Base-by-base conservation (phyloP, 768 basidiomycete species). In the Termitomyces sp. region DNA sequence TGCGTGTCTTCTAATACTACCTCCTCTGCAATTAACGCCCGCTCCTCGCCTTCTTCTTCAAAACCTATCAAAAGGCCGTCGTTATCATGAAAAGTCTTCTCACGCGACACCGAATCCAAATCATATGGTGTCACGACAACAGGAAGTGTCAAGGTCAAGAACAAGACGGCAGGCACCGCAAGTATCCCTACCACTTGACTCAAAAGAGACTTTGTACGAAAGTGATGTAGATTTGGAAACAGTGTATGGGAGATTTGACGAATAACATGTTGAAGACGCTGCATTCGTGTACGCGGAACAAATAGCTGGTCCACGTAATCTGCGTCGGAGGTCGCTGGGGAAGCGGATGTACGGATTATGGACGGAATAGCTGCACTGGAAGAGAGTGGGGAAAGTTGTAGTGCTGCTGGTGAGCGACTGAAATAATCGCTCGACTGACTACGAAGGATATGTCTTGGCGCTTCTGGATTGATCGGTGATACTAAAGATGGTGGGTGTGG, bases 61-160 rank as follows among this genome's bases (percentile, higher is more conserved):
- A 91, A 88, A 58, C 86, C 86, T 12, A 86, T 75, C 20, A 91
- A 72, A 12, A 77, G 76, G 18, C 74, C 72, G 38, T 82, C 82
- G 8, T 62, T 69, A 35, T 68, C 68, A 23, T 58, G 68, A n/a
- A 58, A 59, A 16, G 64, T 55, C 67, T 82, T 82, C 65, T 85
- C 83, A 13, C 67, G 70, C 4, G 75, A 66, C 16, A 64, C 59
- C 18, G 66, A 67, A 30, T 65, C 49, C 23, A 65, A 63, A 2
- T 75, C 66, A 64, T 85, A 85, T 4, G 83, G 80, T 10, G 79
- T 85, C 32, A 91, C 82, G 18, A 95, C 93, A 13, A 99, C 95
- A 4, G 95, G 95, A 10, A 98, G 76, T 0, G 96, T 98, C 20
- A 98, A 63, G 0, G 95, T 98, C 51, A 99, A 75, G 4, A 80